Conservation (phyloP, 495 filamentous ascomycete species). For the Xylaria scruposa region DNA sequence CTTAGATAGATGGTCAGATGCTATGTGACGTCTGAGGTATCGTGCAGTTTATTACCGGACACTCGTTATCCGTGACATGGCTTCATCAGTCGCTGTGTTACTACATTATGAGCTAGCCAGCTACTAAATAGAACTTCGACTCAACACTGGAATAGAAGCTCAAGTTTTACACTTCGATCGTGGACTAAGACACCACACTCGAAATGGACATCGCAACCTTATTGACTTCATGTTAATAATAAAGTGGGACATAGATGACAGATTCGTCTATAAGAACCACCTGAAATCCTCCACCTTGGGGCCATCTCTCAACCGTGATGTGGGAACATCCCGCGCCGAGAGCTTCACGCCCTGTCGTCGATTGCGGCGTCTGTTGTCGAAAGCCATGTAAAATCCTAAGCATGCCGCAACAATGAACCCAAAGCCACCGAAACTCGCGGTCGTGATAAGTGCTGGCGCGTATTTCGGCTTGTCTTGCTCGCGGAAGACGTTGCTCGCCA, state of each 20-base stretch:
- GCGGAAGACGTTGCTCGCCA: slow-evolving; percentile 77
- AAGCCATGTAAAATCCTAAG: slow-evolving; percentile 71
- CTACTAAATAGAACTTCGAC: neutral
- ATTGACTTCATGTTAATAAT: neutral
- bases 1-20: neutral
- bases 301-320: slow-evolving; percentile 71
- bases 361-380: slow-evolving; percentile 72
- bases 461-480: slow-evolving; percentile 74
- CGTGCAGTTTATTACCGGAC: neutral
- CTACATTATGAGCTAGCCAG: neutral
- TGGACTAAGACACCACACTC: neutral
- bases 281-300: slow-evolving; percentile 69
- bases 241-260: neutral
- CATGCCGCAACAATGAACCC: slow-evolving; percentile 64
- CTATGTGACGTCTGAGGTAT: neutral
- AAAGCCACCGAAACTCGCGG: slow-evolving; percentile 71
- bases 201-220: neutral
- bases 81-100: neutral
- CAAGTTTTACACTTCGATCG: neutral
- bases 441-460: slow-evolving; percentile 73
- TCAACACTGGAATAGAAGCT: neutral
- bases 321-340: slow-evolving; percentile 70
- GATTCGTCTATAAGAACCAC: slow-evolving; percentile 64
- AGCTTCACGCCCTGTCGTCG: slow-evolving; percentile 64
- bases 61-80: neutral